Conservation (phyloP, 371 early-diverging fungal species). For the Mucor plumbeus region DNA sequence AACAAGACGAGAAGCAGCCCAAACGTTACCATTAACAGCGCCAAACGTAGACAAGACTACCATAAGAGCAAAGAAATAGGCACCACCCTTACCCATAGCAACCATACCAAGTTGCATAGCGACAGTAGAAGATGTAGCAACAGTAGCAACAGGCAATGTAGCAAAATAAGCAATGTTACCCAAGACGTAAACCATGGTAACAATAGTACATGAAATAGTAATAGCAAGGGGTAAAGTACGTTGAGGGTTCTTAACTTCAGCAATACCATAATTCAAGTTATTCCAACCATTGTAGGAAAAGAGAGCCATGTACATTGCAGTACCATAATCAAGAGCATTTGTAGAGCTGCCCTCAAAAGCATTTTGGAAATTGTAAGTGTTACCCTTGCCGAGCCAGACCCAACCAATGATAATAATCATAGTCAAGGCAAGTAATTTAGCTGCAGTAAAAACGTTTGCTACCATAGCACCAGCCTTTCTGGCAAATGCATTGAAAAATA, state of each 20-base stretch:
- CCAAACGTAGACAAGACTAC: conserved; percentile 57
- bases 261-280: conserved; percentile 66
- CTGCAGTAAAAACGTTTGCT: conserved; percentile 33
- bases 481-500: conserved; percentile 43
- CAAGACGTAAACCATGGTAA: conserved; percentile 59
- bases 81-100: conserved; percentile 56
- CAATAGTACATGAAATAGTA: conserved; percentile 51
- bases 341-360: conserved; percentile 44
- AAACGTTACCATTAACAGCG: conserved; percentile 52
- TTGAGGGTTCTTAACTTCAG: conserved; percentile 64
- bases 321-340: conserved; percentile 59
- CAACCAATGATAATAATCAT: conserved; percentile 52
- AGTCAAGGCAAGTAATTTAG: conserved; percentile 41
- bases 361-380: conserved; percentile 35
- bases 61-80: conserved; percentile 57
- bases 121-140: conserved; percentile 39
- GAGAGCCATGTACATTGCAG: conserved; percentile 65
- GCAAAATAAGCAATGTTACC: conserved; percentile 67
- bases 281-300: conserved; percentile 70
- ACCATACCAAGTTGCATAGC: conserved; percentile 55
- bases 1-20: conserved; percentile 49
- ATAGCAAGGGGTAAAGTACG: conserved; percentile 61
- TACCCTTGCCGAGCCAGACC: conserved; percentile 42
- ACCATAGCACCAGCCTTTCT: conserved; percentile 37
- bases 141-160: conserved; percentile 46